A percentile compares a stretch with the other conserved stretches of the same genome.
Conservation (phyloP, 805 yeast species). For the Saccharomyces paradoxus region DNA sequence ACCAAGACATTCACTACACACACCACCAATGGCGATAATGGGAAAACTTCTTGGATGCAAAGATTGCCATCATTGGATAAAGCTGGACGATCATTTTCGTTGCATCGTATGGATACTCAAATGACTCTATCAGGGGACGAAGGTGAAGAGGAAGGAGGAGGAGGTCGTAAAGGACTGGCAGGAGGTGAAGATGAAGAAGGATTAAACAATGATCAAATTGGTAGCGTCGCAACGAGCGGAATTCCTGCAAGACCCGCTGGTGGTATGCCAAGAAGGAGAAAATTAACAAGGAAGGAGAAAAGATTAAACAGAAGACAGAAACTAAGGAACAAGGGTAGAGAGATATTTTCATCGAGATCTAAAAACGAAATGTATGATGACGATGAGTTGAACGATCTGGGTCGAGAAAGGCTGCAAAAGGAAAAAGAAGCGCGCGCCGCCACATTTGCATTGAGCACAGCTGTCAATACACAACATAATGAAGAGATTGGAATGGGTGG, state of each 20-base stretch:
- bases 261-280: slow-evolving; percentile 51
- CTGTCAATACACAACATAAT: slow-evolving; percentile 5
- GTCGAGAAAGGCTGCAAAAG: slow-evolving; percentile 33
- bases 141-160: slow-evolving; percentile 11
- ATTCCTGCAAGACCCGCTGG: slow-evolving; percentile 64
- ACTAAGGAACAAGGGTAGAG: slow-evolving; percentile 28
- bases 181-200: slow-evolving; percentile 8
- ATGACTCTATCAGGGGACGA: slow-evolving; percentile 27
- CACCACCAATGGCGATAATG: slow-evolving; percentile 46
- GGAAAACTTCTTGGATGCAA: slow-evolving; percentile 67
- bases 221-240: slow-evolving; percentile 55
- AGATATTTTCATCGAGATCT: slow-evolving; percentile 12
- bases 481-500: slow-evolving; percentile 8
- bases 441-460: slow-evolving; percentile 34
- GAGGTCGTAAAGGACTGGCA: not conserved
- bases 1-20: slow-evolving; percentile 81
- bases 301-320: slow-evolving; percentile 29
- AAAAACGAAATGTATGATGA: slow-evolving; percentile 10
- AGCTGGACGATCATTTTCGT: slow-evolving; percentile 63
- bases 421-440: slow-evolving; percentile 39
- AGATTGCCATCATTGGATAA: slow-evolving; percentile 73
- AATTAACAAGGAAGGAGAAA: slow-evolving; percentile 14
- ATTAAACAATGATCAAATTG: not conserved
- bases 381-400: slow-evolving; percentile 25
- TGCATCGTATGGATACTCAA: slow-evolving; percentile 72